Percentiles rank a stretch among this genome's conserved stretches.
Evolutionary conservation across 495 filamentous ascomycete genomes (phyloP).

Genomic region (Penicillium longicatenatum): DNA sequence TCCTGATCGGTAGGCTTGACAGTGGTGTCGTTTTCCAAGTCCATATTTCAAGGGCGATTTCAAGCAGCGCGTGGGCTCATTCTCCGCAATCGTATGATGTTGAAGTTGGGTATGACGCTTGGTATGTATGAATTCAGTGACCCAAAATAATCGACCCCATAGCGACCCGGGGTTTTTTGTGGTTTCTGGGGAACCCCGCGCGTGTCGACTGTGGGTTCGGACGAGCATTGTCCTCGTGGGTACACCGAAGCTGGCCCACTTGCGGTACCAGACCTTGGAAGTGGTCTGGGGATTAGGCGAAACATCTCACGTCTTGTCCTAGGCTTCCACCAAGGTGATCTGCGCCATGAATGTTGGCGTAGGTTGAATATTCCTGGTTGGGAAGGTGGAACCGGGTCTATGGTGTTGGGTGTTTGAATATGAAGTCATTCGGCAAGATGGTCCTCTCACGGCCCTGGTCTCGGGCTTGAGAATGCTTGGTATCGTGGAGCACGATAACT

Average conservation of each 20-base stretch:
- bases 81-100: conserved; percentile 11
- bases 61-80: conserved; percentile 12
- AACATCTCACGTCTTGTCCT: conserved; percentile 1
- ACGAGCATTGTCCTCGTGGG: conserved; percentile 5
- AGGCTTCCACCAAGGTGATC: conserved; percentile 3
- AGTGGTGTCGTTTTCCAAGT: conserved; percentile 31
- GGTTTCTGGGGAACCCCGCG: conserved; percentile 24
- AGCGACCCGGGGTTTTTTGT: conserved; percentile 18
- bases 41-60: conserved; percentile 22
- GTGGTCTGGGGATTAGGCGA: conserved; percentile 10
- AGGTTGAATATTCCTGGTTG: conserved; percentile 20
- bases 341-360: conserved; percentile 6
- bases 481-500: not conserved
- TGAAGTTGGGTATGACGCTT: not conserved
- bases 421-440: conserved; percentile 15
- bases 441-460: conserved; percentile 9
- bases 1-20: conserved; percentile 39
- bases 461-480: not conserved
- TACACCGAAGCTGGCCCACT: conserved; percentile 21
- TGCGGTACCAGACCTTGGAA: conserved; percentile 9
- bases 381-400: conserved; percentile 26
- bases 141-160: conserved; percentile 8
- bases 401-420: conserved; percentile 1
- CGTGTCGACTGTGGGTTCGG: conserved; percentile 18
- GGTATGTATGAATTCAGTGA: conserved; percentile 5